phyloP scores from a whole-genome alignment of 2,329 filamentous ascomycete species.

The Furcasterigmium sp. region DNA sequence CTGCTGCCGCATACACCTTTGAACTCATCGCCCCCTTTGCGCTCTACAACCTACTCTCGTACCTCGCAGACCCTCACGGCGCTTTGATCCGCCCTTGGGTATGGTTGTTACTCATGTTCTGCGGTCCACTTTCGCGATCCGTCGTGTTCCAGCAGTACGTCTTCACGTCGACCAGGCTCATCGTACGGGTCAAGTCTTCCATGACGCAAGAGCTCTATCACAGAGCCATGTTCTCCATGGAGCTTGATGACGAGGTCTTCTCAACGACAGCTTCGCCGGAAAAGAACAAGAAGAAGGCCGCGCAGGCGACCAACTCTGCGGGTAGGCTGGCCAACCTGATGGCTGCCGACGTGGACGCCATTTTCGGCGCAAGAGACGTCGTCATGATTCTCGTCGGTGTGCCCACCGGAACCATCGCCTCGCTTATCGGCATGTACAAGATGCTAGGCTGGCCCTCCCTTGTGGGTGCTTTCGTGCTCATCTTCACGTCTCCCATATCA shows the following conservation, averaged over 20 bases:
- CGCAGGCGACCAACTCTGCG: conserved; percentile 32
- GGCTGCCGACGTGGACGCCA: conserved; percentile 52
- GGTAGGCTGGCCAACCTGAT: conserved; percentile 51
- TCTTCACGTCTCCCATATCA: conserved; percentile 44
- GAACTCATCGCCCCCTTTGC: conserved; percentile 49
- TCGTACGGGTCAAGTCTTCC: conserved; percentile 50
- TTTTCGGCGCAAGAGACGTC: conserved; percentile 46
- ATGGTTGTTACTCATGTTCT: conserved; percentile 49
- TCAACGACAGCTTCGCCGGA: conserved; percentile 12
- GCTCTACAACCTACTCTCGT: conserved; percentile 47
- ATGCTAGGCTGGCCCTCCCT: conserved; percentile 52
- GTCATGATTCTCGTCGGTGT: conserved; percentile 39
- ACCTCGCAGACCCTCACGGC: conserved; percentile 39
- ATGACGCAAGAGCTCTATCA: conserved; percentile 55
- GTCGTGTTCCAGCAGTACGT: conserved; percentile 51
- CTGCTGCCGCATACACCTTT: conserved; percentile 27
- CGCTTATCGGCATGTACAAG: conserved; percentile 46
- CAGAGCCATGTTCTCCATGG: conserved; percentile 49
- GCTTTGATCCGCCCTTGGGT: conserved; percentile 43
- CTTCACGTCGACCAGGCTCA: conserved; percentile 49
- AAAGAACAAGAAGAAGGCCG: conserved; percentile 20
- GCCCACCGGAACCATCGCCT: conserved; percentile 40
- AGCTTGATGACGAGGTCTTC: conserved; percentile 50
- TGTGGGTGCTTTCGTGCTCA: conserved; percentile 42
- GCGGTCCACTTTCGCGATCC: conserved; percentile 43